Base-by-base conservation (phyloP, 139 green algal species). In the Zygnema cylindricum region DNA sequence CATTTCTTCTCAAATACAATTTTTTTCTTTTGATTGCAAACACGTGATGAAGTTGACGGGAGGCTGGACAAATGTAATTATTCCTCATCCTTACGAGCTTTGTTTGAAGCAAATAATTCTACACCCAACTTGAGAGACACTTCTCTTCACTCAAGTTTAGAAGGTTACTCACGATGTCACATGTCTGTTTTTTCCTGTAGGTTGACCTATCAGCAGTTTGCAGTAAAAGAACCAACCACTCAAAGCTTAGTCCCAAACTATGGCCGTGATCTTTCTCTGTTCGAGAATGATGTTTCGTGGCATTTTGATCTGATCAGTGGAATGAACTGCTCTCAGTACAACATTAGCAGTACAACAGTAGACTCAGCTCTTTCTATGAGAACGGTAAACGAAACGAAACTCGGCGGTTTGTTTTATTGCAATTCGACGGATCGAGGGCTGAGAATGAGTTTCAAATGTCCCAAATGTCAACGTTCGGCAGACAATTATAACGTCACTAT, bases 401-500 rank as follows among this genome's bases (percentile, higher is more conserved):
- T 11, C 71, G 71, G 36, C 3, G 38, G 3, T 23, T 40, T 16
- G 3, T 11, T 23, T 33, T 3, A 39, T 32, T 84, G 77, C 7
- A 33, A 49, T 21, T 21, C 75, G 22, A 54, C 77, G 11, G 36
- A 41, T 43, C 3, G 16, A 41, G 77, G 77, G 16, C 77, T 33
- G 22, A 84, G 22, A 33, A 7, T 84, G 32, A 39, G 3, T 22
- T 2, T 84, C 40, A 38, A 21, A 21, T 84, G 77, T 33, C 16
- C 16, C 35, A 11, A 35, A 32, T 84, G 77, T 55, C 2, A 3
- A 16, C 25, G 16, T 7, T 3, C 35, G 22, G 49, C 22, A 32
- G 77, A 84, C 77, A 22, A 84, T 33, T 84, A 43, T 33, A 76
- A 54, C 77, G 32, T 84, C 77, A 84, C 77, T 3, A 76, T 49